phyloP scores from a whole-genome alignment of 176 grass and related monocot genomes.

The Oryza glaberrima region DNA sequence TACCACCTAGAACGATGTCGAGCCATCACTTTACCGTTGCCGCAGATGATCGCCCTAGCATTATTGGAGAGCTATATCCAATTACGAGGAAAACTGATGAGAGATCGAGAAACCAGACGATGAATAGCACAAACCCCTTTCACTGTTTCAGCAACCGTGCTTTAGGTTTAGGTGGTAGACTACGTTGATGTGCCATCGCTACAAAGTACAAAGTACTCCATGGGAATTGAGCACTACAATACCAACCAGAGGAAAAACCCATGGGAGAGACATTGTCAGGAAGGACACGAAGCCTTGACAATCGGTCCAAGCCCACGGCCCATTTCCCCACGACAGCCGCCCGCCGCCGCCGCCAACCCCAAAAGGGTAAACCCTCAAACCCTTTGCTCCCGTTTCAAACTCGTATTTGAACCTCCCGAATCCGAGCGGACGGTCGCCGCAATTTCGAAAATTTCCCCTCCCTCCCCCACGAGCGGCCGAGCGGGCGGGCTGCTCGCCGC shows the following conservation, averaged over 20 bases:
- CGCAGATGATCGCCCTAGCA: no score
- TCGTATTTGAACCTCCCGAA: conserved; percentile 25
- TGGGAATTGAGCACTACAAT: no score
- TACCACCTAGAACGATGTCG: no score
- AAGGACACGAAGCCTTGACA: neutral
- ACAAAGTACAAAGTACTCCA: neutral
- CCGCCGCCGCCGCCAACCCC: conserved; percentile 18
- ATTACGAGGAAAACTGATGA: no score
- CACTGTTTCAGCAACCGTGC: neutral
- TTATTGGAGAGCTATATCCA: no score
- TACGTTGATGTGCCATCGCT: neutral
- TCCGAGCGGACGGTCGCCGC: conserved; percentile 39
- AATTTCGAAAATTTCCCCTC: conserved; percentile 25
- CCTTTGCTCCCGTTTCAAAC: conserved; percentile 35
- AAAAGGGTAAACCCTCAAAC: conserved; percentile 18
- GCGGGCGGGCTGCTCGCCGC: conserved; percentile 44
- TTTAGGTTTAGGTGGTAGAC: no score
- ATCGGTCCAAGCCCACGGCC: conserved; percentile 30
- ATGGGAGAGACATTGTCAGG: neutral
- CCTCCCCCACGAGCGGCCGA: conserved; percentile 26
- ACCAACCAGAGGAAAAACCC: neutral
- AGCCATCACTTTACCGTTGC: no score
- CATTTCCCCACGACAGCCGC: neutral
- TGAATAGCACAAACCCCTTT: neutral
- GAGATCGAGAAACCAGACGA: no score